Conservation (phyloP, 169 alveolate species). For the Plasmodium ovale region DNA sequence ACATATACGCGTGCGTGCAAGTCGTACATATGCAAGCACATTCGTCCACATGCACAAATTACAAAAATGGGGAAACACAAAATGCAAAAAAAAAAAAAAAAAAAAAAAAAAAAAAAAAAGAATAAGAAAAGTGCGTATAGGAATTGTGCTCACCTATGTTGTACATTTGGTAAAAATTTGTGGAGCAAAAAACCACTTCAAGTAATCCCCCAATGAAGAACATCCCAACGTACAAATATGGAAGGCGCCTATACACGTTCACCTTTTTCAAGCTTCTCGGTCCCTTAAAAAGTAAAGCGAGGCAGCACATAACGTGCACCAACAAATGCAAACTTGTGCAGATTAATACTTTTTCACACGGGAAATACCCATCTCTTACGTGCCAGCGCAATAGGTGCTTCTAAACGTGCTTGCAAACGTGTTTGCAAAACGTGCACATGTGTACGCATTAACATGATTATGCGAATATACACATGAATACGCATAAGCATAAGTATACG, state of each 20-base stretch:
- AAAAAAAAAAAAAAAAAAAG: constrained; percentile 7
- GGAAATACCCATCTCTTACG: too few relatives aligned
- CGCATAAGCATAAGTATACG: too few relatives aligned
- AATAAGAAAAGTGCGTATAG: not conserved
- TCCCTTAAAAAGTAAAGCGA: constrained; percentile 61
- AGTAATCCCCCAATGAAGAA: constrained; percentile 75
- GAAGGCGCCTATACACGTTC: constrained; percentile 71
- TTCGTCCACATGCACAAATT: too few relatives aligned
- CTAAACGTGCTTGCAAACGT: too few relatives aligned
- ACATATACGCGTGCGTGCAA: not conserved
- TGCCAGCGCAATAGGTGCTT: too few relatives aligned
- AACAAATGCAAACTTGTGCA: too few relatives aligned
- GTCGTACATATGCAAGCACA: constrained; percentile 4
- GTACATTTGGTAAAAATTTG: constrained; percentile 71
- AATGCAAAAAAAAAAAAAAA: too few relatives aligned
- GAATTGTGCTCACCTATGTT: constrained; percentile 37
- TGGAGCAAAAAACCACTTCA: constrained; percentile 76
- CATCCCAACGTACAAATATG: constrained; percentile 72
- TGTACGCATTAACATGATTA: not conserved
- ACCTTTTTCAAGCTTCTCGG: constrained; percentile 70
- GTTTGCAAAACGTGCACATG: too few relatives aligned
- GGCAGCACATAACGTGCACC: too few relatives aligned
- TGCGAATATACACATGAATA: not conserved
- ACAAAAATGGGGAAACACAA: too few relatives aligned
- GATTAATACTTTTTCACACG: too few relatives aligned